A percentile compares a stretch with the other conserved stretches of the same genome.
These are phyloP conservation scores for Podila horticola DNA, from an alignment of 192 early-diverging fungal species.

Conservation along the genomic window DNA sequence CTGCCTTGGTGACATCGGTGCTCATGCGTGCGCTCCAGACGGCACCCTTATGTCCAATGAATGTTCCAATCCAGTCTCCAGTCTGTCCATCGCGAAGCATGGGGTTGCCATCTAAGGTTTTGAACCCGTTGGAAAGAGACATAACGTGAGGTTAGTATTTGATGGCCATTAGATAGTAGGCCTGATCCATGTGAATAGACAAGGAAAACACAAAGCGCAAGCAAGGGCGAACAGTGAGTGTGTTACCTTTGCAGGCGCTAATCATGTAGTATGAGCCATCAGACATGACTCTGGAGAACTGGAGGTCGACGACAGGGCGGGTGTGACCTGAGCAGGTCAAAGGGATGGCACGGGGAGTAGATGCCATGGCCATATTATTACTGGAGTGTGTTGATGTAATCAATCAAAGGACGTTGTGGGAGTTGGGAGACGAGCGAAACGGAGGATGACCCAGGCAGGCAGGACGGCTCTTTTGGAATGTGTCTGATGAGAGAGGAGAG, in stretches of 20 bases:
- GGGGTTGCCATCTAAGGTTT: constrained; percentile 79
- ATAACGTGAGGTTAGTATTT: no score
- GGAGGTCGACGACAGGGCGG: constrained; percentile 89
- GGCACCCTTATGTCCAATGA: constrained; percentile 91
- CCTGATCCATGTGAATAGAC: no score
- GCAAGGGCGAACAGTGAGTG: no score
- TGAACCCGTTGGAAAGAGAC: background rate
- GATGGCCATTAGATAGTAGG: no score
- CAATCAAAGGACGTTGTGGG: background rate
- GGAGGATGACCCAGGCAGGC: no score
- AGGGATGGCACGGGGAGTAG: constrained; percentile 69
- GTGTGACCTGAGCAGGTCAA: constrained; percentile 93
- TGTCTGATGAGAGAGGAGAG: no score
- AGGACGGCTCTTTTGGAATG: no score
- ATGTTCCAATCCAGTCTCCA: constrained; percentile 94
- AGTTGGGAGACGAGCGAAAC: background rate
- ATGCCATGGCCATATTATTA: constrained; percentile 42
- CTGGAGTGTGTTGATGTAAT: constrained; percentile 1
- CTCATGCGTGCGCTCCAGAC: constrained; percentile 89
- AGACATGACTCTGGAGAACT: constrained; percentile 77
- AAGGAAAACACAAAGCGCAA: no score
- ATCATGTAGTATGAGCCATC: constrained; percentile 85
- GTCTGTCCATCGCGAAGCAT: constrained; percentile 89
- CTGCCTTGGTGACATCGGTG: constrained; percentile 79
- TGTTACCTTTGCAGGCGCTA: constrained; percentile 86